Evolutionary conservation across 2,329 filamentous ascomycete species (phyloP).

Genomic region (Penicillium sp.): DNA sequence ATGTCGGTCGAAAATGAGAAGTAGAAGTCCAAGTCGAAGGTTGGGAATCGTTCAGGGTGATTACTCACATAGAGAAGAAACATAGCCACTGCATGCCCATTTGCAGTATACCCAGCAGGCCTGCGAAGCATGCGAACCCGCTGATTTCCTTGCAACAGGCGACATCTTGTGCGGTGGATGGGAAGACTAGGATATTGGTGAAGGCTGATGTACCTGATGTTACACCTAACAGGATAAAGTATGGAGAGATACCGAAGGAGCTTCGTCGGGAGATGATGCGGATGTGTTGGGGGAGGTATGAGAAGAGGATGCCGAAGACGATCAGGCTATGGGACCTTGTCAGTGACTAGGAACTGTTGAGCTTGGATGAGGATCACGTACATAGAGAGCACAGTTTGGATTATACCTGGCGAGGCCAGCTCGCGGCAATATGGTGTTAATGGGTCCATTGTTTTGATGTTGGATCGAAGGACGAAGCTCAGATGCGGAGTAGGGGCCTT

Average conservation of each 20-base stretch:
- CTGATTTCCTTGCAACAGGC: conserved; percentile 80
- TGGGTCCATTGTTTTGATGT: conserved; percentile 21
- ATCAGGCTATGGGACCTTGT: conserved; percentile 55
- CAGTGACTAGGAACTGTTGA: neutral
- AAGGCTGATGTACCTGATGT: conserved; percentile 85
- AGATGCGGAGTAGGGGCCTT: conserved; percentile 1
- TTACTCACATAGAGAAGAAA: conserved; percentile 79
- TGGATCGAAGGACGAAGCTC: conserved; percentile 5
- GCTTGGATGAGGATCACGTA: conserved; percentile 4
- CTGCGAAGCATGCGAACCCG: conserved; percentile 77
- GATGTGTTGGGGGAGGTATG: conserved; percentile 90
- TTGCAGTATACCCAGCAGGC: conserved; percentile 82
- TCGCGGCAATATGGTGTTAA: conserved; percentile 46
- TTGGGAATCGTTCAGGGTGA: neutral
- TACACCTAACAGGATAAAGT: conserved; percentile 90
- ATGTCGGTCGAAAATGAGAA: neutral
- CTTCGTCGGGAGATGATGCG: conserved; percentile 82
- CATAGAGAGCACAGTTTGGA: conserved; percentile 28
- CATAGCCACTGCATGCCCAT: conserved; percentile 89
- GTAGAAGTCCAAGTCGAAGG: too few relatives aligned
- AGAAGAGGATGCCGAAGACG: conserved; percentile 80
- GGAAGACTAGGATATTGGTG: conserved; percentile 84
- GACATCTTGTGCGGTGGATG: conserved; percentile 77
- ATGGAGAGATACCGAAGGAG: conserved; percentile 91
- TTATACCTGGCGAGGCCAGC: conserved; percentile 50